Base-by-base conservation (phyloP, 2,329 filamentous ascomycete genomes). In the Penicillium olsonii region DNA sequence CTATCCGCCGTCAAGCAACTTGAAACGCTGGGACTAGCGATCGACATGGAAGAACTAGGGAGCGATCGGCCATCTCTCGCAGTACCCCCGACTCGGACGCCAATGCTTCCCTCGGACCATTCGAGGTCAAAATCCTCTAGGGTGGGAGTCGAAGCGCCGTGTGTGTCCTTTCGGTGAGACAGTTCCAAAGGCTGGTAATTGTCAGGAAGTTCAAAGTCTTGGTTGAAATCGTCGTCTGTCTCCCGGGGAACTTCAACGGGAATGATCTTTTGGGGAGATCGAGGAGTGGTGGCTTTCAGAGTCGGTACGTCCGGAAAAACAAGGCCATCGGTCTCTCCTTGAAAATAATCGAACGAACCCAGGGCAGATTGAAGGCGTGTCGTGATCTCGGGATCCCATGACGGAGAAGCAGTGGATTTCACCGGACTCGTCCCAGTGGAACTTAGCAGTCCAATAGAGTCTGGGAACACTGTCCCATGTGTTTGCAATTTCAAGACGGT, bases 1-100 rank as follows among this genome's bases (percentile, higher is more conserved):
- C 92, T 97, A 74, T 96, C 94, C 9, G 84, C 82, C 2, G 91
- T 96, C 60, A 95, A 85, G 56, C 89, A 94, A 70, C 92, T 97
- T 17, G 91, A 89, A 48, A 95, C 82, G 68, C 92, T 97, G 12
- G 94, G 92, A 66, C 92, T 97, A 68, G 96, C 81, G 22, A 90
- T 89, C 33, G 92, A 96, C 29, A 87, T 84, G 15, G 90, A 92
- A 1, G 91, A 96, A 74, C 90, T 94, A 62, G 90, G 85, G 63
- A 85, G 85, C 41, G 90, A 92, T 34, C 84, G 84, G n/a, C 80
- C 82, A 63, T 92, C 90, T 61, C 90, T 84, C 57, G 85, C 82
- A 12, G 90, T 96, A 37, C 92, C 92, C 33, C 88, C 92, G 72
- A 92, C 92, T 49, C 92, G 84, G 37, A 92, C 95, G 33, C 92